Evolutionary conservation across 2,329 filamentous ascomycete genomes (phyloP).

Genomic region (Alternaria sp.): DNA sequence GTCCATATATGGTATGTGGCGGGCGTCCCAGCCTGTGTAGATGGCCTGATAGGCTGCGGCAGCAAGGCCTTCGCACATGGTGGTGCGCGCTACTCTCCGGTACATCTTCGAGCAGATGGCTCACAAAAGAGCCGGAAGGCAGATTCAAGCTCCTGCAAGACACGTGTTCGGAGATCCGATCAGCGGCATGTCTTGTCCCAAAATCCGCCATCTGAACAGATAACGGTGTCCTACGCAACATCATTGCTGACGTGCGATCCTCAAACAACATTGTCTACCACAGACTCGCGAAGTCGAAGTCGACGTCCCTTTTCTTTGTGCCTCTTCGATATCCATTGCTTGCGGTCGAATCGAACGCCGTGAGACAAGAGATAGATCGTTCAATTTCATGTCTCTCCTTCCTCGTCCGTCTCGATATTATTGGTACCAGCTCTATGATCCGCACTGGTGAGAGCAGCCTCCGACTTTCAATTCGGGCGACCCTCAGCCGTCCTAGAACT

Average conservation of each 20-base stretch:
- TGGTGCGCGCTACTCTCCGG: background rate
- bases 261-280: background rate
- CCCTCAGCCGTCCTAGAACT: constrained; percentile 16
- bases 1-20: background rate
- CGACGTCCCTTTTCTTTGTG: constrained; percentile 8
- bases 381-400: constrained; percentile 5
- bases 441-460: constrained; percentile 8
- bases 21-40: background rate
- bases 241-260: constrained; percentile 4
- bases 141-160: constrained; percentile 4
- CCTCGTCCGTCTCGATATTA: constrained; percentile 2
- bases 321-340: constrained; percentile 19
- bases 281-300: constrained; percentile 8
- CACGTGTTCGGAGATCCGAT: background rate
- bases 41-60: background rate
- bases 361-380: constrained; percentile 7
- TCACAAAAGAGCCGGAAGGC: constrained; percentile 1
- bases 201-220: background rate
- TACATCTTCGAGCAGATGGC: background rate
- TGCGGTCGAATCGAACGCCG: constrained; percentile 15
- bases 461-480: constrained; percentile 9
- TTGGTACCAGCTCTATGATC: constrained; percentile 5
- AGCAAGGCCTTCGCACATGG: constrained; percentile 1
- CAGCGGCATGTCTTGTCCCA: background rate
- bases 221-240: constrained; percentile 3